Base-by-base conservation (phyloP, 306 rosid species). In the Cucumis melo region DNA sequence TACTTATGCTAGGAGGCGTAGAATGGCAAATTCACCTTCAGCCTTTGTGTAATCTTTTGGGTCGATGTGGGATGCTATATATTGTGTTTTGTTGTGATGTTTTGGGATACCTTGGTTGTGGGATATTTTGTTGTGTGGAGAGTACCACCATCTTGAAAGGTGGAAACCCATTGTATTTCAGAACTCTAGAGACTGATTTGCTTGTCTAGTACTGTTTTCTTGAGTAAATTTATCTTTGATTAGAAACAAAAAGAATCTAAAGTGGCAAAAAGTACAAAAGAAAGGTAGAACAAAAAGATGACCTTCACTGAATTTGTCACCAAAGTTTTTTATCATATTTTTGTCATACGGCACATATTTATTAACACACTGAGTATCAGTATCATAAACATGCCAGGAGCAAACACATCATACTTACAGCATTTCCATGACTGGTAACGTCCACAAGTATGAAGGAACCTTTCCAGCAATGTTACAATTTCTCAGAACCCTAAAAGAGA, bases 381-480 rank as follows among this genome's bases (percentile, higher is more conserved):
- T 23, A 23, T 48, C 74, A 68, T 44, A 71, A 71, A 23, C 42
- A 46, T 48, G 75, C 13, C 20, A 71, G 59, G 16, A 71, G 76
- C 58, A 5, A 27, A 50, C 75, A 80, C 12, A 41, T 7, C 5
- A 77, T 77, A 87, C 96, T 89, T 81, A 93, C 98, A 93, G 46
- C 87, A 84, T 76, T 24, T 75, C 77, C 73, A 86, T 74, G 7
- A 2, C n/a, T 82, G 42, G 73, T 86, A 80, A 54, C 9, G 79
- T 85, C 98, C 94, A 91, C 71, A 93, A 57, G 81, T 88, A 86
- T 57, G 86, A 57, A 39, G 98, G 96, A 68, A 90, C 82, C 84
- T 87, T 83, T 73, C 98, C 97, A 21, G 86, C 83, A 81, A 93
- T 87, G 74, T 91, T 87, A 78, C 98, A 91, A 54, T 83, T 93